Base-by-base conservation (phyloP, 2,329 filamentous ascomycete species). In the Aschersonia sp. region DNA sequence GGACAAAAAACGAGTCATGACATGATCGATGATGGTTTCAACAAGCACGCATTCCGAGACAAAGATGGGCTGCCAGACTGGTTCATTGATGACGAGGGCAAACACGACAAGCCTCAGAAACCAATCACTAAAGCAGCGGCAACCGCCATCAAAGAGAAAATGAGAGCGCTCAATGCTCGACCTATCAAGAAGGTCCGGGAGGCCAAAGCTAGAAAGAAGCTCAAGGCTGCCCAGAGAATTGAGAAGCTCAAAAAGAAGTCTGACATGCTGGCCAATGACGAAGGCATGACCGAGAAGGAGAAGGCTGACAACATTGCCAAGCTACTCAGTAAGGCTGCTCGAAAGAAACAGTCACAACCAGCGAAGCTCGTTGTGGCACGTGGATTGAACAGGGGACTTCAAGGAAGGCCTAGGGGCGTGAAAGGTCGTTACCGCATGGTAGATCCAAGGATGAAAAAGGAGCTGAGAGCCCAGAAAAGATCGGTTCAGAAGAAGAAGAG, bases 141-240 rank as follows among this genome's bases (percentile, higher is more conserved):
- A 1, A 75, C 79, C 10, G 92, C 92, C 2, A 96, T 98, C 71
- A 89, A 92, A 65, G 91, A 96, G 60, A 98, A 98, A 69, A 63
- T 85, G 61, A 84, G 91, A 32, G 89, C 92, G 0, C 78, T 94
- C 57, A 97, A 98, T 63, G 92, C 91, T 5, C 81, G 92, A 32
- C 92, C 92, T 1, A 97, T 97, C 78, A 98, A 98, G 77, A 98
- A 98, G 73, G 92, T 98, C 32, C 84, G 86, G 56, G 92, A 98
- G 68, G 92, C 92, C 30, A 89, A 94, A 68, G 91, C 89, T 38
- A 78, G 92, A 51, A 98, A 98, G 81, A 97, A 96, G 72, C 84
- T 95, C 67, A 94, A 94, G 76, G 82, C 89, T 6, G 91, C 88
- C 1, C 86, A 94, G 66, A 77, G 79, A 50, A 69, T 98, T 31